These are phyloP conservation scores for Yarrowia divulgata DNA, from an alignment of 805 yeast species.

Conservation along the genomic window DNA sequence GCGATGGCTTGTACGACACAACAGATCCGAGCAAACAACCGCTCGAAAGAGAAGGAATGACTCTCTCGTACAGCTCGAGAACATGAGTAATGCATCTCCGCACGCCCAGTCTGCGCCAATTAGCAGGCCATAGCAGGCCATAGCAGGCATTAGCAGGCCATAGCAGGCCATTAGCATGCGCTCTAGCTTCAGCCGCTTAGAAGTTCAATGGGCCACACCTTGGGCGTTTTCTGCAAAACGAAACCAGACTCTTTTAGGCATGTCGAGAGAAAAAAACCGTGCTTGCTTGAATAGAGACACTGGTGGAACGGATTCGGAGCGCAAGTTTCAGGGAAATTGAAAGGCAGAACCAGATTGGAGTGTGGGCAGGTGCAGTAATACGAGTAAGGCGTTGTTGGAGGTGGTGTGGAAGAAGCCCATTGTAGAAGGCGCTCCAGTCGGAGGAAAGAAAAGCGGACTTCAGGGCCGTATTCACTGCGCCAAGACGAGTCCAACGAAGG, in stretches of 20 bases:
- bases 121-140: too few species aligned
- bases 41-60: too few species aligned
- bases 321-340: background rate
- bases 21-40: too few species aligned
- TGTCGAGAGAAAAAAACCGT: background rate
- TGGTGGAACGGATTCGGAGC: background rate
- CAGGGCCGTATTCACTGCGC: background rate
- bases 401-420: background rate
- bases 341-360: background rate
- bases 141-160: too few species aligned
- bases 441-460: background rate
- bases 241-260: background rate
- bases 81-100: background rate
- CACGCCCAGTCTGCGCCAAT: background rate
- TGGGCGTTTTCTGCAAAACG: background rate
- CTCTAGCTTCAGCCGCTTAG: constrained; percentile 8
- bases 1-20: too few species aligned
- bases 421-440: background rate
- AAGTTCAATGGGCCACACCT: background rate
- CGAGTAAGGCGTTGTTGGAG: background rate
- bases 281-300: background rate
- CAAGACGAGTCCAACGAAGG: background rate
- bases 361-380: constrained; percentile 1
- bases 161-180: too few species aligned
- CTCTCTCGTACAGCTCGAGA: background rate